Evolutionary conservation across 2,329 filamentous ascomycete species (phyloP).

Genomic region (Claviceps africana): DNA sequence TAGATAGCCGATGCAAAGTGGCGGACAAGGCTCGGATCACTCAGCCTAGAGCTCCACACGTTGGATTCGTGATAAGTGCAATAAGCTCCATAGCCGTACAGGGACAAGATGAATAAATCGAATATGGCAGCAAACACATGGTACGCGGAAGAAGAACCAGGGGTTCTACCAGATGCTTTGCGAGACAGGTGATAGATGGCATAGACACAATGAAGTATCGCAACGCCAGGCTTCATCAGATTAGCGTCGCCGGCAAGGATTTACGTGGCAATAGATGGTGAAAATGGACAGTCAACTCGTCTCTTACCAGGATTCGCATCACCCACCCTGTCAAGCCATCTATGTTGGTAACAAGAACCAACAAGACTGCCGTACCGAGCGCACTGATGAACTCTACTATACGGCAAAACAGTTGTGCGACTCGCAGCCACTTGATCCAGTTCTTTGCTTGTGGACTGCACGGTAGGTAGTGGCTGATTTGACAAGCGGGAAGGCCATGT

Average conservation of each 20-base stretch:
- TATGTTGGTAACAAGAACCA: conserved; percentile 61
- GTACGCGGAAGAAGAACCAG: conserved; percentile 75
- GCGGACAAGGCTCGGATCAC: conserved; percentile 37
- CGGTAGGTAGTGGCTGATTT: conserved; percentile 44
- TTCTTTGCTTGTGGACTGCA: conserved; percentile 59
- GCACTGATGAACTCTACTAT: conserved; percentile 54
- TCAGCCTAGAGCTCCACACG: conserved; percentile 56
- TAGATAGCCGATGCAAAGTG: conserved; percentile 54
- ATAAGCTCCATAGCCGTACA: conserved; percentile 43
- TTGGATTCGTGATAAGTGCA: conserved; percentile 28
- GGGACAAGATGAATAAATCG: conserved; percentile 44
- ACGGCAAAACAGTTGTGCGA: conserved; percentile 55
- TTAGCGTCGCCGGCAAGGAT: neutral
- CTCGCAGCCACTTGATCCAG: conserved; percentile 55
- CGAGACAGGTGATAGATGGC: conserved; percentile 67
- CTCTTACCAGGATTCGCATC: conserved; percentile 58
- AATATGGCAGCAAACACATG: conserved; percentile 68
- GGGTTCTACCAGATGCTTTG: conserved; percentile 54
- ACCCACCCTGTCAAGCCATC: conserved; percentile 57
- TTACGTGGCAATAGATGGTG: neutral
- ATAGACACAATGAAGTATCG: conserved; percentile 59
- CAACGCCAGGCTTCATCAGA: conserved; percentile 52
- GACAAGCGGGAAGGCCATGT: conserved; percentile 50
- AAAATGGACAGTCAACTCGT: neutral
- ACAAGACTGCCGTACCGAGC: conserved; percentile 56